Evolutionary conservation across 768 basidiomycete species (phyloP).

Genomic region (Peribolospora baueri): DNA sequence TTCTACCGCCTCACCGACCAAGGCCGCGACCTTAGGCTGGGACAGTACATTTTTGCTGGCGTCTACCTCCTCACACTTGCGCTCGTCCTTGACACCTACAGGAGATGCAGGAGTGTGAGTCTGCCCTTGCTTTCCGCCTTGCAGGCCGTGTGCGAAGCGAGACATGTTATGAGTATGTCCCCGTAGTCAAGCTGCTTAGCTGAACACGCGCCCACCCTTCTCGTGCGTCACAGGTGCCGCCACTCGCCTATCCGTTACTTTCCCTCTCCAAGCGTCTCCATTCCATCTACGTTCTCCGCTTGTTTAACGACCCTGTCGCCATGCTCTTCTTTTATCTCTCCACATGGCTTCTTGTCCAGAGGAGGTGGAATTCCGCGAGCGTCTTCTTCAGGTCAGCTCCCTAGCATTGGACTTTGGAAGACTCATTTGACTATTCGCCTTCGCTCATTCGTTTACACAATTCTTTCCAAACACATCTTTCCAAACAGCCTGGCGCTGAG

Average conservation of each 20-base stretch:
- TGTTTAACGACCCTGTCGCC: slow-evolving; percentile 76
- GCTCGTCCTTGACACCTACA: slow-evolving; percentile 45
- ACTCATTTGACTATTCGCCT: neutral
- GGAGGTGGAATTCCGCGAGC: slow-evolving; percentile 36
- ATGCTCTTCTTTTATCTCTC: slow-evolving; percentile 33
- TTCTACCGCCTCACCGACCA: slow-evolving; percentile 39
- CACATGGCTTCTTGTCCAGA: slow-evolving; percentile 33
- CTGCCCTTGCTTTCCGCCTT: slow-evolving; percentile 32
- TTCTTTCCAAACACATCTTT: too few species aligned
- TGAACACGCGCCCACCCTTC: neutral
- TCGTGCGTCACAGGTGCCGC: slow-evolving; percentile 8
- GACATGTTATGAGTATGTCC: neutral
- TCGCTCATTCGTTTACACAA: too few species aligned
- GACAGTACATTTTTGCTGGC: slow-evolving; percentile 52
- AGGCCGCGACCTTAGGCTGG: slow-evolving; percentile 31
- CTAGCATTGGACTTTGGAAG: neutral
- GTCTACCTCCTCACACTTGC: slow-evolving; percentile 46
- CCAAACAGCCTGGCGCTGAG: slow-evolving; percentile 46
- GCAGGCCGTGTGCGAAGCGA: neutral
- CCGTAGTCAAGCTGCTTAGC: neutral
- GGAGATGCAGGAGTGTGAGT: slow-evolving; percentile 25
- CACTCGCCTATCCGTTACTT: slow-evolving; percentile 26
- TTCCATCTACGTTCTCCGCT: slow-evolving; percentile 67
- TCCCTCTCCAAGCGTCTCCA: slow-evolving; percentile 79
- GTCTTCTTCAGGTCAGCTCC: slow-evolving; percentile 44